Conservation (phyloP, 495 filamentous ascomycete species). For the Penicillium angulare region DNA sequence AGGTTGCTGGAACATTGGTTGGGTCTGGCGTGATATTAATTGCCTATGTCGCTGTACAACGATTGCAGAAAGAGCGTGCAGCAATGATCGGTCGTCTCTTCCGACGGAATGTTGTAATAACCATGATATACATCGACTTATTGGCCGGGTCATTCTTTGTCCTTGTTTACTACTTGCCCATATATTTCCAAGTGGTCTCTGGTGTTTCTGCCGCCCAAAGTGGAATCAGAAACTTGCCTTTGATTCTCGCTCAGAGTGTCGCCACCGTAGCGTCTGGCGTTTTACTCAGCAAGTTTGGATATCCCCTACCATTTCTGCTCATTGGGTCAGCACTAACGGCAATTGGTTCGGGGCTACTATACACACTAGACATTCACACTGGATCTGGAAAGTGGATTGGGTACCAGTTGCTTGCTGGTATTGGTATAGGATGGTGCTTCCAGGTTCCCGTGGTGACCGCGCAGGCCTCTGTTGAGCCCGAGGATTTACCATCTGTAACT, state of each 20-base stretch:
- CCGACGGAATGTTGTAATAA: constrained; percentile 26
- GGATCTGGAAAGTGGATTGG: constrained; percentile 33
- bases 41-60: constrained; percentile 28
- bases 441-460: constrained; percentile 34
- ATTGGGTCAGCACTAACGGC: constrained; percentile 30
- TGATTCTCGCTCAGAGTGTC: constrained; percentile 37
- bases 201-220: constrained; percentile 41
- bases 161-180: constrained; percentile 59
- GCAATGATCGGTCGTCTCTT: constrained; percentile 35
- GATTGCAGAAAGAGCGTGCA: constrained; percentile 32
- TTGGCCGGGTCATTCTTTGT: constrained; percentile 45
- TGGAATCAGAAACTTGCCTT: constrained; percentile 52
- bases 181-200: constrained; percentile 60
- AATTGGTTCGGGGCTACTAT: constrained; percentile 41
- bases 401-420: constrained; percentile 37
- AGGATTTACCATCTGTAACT: constrained; percentile 19
- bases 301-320: constrained; percentile 28
- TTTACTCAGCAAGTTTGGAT: constrained; percentile 4
- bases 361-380: constrained; percentile 28
- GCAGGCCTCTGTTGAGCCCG: constrained; percentile 13
- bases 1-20: constrained; percentile 47
- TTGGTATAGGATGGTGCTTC: constrained; percentile 28
- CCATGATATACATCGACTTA: constrained; percentile 36
- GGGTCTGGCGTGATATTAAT: constrained; percentile 27
- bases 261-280: constrained; percentile 29